phyloP scores from a whole-genome alignment of 345 rosid genomes.

The rapeseed (Brassica napus) region Da-Ae NC_063438.1:4199001-4199500 shows the following conservation, averaged over 20 bases:
- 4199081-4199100: slow-evolving; percentile 51
- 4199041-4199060: slow-evolving; percentile 1
- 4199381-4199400: slow-evolving; percentile 93
- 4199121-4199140: slow-evolving; percentile 69
- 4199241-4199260: slow-evolving; percentile 91
- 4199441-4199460: slow-evolving; percentile 99
- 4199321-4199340: not conserved
- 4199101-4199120: slow-evolving; percentile 92
- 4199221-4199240: slow-evolving; percentile 10
- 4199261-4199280: slow-evolving; percentile 93
- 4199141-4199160: slow-evolving; percentile 77
- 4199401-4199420: slow-evolving; percentile 90
- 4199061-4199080: not conserved
- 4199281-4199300: slow-evolving; percentile 97
- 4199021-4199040: slow-evolving; percentile 60
- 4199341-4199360: not conserved
- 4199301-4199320: slow-evolving; percentile 24
- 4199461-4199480: slow-evolving; percentile 87
- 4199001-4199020: slow-evolving; percentile 93
- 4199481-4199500: slow-evolving; percentile 96
- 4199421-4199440: slow-evolving; percentile 98
- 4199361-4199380: slow-evolving; percentile 75
- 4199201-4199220: slow-evolving; percentile 12
- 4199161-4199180: slow-evolving; percentile 83
- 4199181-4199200: slow-evolving; percentile 24